These are phyloP conservation scores for Macadamia tetraphylla DNA, from an alignment of 164 flowering plant species.

Conservation along the genomic window DNA sequence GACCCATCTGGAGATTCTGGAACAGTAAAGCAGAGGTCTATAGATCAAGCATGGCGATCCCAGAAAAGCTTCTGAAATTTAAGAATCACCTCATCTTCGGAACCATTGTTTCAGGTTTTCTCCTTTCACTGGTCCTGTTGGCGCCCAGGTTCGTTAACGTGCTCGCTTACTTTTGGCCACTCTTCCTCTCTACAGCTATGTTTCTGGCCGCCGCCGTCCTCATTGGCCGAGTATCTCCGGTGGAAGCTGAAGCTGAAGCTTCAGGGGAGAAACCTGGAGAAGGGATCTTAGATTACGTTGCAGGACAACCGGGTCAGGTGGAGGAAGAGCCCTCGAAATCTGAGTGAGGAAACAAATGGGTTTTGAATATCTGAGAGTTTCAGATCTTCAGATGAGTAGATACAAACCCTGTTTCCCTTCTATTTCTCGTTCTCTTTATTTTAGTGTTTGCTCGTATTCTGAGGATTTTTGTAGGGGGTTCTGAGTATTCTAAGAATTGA, in stretches of 20 bases:
- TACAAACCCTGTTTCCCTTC: neutral
- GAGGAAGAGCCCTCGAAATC: neutral
- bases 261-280: conserved; percentile 47
- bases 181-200: conserved; percentile 65
- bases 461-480: no score
- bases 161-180: conserved; percentile 77
- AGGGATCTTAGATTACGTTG: conserved; percentile 61
- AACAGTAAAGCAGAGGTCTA: neutral
- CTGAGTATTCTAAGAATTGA: no score
- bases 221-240: conserved; percentile 44
- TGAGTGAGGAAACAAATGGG: neutral
- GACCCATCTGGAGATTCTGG: neutral
- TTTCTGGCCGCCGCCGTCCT: conserved; percentile 39
- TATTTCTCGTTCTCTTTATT: neutral
- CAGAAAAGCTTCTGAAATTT: conserved; percentile 42
- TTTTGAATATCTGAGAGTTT: no score
- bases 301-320: conserved; percentile 26
- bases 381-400: no score
- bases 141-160: conserved; percentile 54
- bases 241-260: conserved; percentile 17
- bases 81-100: conserved; percentile 36
- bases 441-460: no score
- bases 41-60: conserved; percentile 39
- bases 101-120: neutral
- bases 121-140: conserved; percentile 17